These are phyloP conservation scores for Thermothielavioides terrestris DNA, from an alignment of 495 filamentous ascomycete species.

Conservation along the genomic window DNA sequence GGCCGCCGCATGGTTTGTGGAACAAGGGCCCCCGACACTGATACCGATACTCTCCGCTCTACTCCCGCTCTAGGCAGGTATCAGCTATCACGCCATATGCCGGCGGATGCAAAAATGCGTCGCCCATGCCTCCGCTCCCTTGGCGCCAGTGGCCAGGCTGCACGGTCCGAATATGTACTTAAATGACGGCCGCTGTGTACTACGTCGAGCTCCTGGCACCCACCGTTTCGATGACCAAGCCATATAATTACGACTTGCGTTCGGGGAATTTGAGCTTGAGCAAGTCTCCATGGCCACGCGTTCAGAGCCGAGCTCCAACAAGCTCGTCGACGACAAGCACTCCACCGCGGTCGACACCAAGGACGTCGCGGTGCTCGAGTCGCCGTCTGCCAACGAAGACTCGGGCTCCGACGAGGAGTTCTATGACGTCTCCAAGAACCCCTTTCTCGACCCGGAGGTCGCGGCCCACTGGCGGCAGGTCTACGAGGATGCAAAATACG, in stretches of 20 bases:
- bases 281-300: background rate
- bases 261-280: background rate
- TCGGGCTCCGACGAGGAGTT: background rate
- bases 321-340: background rate
- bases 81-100: conserved; percentile 7
- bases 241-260: background rate
- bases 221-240: background rate
- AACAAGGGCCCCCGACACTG: too few species aligned
- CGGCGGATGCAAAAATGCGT: background rate
- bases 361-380: background rate
- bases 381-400: background rate
- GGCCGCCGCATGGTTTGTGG: background rate
- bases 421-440: conserved; percentile 21
- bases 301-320: background rate
- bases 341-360: background rate
- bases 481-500: conserved; percentile 44
- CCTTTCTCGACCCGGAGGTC: conserved; percentile 38
- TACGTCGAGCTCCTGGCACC: background rate
- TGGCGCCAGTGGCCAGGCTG: background rate
- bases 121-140: background rate
- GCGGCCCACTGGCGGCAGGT: conserved; percentile 38
- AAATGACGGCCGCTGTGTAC: background rate
- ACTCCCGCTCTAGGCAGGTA: background rate
- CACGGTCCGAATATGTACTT: too few species aligned
- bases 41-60: background rate